Base-by-base conservation (phyloP, 202 grass and related monocot genomes). In the Schoenoplectus tabernaemontani region DNA sequence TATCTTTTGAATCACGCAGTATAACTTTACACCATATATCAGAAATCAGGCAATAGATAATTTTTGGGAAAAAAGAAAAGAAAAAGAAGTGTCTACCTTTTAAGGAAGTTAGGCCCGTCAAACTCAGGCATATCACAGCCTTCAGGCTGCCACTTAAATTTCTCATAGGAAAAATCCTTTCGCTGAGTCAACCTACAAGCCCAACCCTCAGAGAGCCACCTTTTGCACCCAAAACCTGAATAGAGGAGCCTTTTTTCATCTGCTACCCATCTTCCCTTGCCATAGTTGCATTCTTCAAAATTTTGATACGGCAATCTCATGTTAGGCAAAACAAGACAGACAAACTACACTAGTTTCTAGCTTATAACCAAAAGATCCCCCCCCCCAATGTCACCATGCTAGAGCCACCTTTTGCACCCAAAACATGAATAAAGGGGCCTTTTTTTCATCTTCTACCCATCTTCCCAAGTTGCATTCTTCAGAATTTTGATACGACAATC, bases 111-210 rank as follows among this genome's bases (percentile, higher is more conserved):
- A 75, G 84, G 51, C 9, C 86, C 83, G 44, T 91, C 77, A 91
- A 97, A 93, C 57, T 89, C 86, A 54, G 63, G 90, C 85, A 91
- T 86, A 24, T 91, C 81, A 82, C 90, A 93, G 57, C 47, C 86
- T 84, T 97, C 86, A 79, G 90, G 90, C 78, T 89, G 84, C 93
- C 93, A 97, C 82, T 71, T 97, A 80, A 93, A 93, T 59, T 91
- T 87, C 77, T 97, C 93, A 80, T 91, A 97, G 44, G 87, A 82
- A 58, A 97, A 97, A 83, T 97, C 88, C 6, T 42, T 82, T 41
- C 93, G 90, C 61, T 89, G 85, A 34, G 90, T 97, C 86, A 91
- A 82, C 85, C 90, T 91, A 82, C 93, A 97, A 59, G 93, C 79
- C 93, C 93, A 97, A 30, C 85, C 90, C 68, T 91, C 88, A 54